Percentiles rank a stretch among this genome's conserved stretches.
These are phyloP conservation scores for Blastocrithidia nonstop DNA, from an alignment of 208 protist species.

Conservation along the genomic window DNA sequence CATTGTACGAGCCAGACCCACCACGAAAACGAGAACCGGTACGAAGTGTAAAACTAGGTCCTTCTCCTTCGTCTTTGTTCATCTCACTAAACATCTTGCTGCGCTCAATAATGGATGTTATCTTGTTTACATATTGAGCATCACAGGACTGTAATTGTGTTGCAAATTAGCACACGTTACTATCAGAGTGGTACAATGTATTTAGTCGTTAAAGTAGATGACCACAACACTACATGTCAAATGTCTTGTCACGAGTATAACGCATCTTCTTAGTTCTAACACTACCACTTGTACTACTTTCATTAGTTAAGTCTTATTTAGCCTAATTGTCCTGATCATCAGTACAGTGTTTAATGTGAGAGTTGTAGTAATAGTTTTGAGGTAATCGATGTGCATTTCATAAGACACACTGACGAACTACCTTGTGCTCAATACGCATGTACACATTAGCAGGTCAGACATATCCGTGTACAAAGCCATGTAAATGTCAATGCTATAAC, in stretches of 20 bases:
- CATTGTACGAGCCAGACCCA: conserved; percentile 65
- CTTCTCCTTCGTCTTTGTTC: conserved; percentile 20
- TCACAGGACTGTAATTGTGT: too few relatives aligned
- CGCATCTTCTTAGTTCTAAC: too few relatives aligned
- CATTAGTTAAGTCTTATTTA: too few relatives aligned
- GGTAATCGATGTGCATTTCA: conserved; percentile 36
- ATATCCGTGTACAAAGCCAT: conserved; percentile 49
- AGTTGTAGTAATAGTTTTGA: too few relatives aligned
- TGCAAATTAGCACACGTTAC: too few relatives aligned
- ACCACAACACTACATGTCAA: too few relatives aligned
- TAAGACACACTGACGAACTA: conserved; percentile 29
- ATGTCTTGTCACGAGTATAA: conserved; percentile 16
- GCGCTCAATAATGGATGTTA: conserved; percentile 27
- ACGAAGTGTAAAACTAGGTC: conserved; percentile 29
- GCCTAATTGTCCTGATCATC: too few relatives aligned
- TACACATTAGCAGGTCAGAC: conserved; percentile 59
- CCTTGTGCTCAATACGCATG: conserved; percentile 22
- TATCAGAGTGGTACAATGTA: too few relatives aligned
- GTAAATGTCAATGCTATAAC: conserved; percentile 80
- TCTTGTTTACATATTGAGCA: too few relatives aligned
- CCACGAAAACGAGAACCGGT: conserved; percentile 33
- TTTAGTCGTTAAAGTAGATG: too few relatives aligned
- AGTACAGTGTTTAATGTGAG: too few relatives aligned
- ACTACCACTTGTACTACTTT: too few relatives aligned
- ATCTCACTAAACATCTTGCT: conserved; percentile 33